Base-by-base conservation (phyloP, 352 stramenopile species). In the Elongisporangium undulatum region DNA sequence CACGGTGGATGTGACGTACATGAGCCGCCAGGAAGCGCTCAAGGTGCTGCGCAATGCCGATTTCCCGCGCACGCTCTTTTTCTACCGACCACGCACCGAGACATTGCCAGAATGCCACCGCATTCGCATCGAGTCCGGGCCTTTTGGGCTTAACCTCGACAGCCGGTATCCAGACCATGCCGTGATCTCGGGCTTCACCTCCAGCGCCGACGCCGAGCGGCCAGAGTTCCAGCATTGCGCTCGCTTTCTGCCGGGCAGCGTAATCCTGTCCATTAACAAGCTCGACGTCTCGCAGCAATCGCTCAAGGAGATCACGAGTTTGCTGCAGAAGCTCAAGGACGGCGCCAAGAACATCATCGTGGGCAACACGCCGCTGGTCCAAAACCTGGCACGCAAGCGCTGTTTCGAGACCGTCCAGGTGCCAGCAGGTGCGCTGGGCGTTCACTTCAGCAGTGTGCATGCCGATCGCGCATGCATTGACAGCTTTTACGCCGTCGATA, bases 251-350 rank as follows among this genome's bases (percentile, higher is more conserved):
- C 73, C 75, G 6, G 72, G 68, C 7, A 85, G 75, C 55, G 76
- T 62, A 55, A 82, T 95, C 55, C 59, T 88, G 48, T 62, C 66
- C 13, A 81, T 97, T 48, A 92, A 94, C 50, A 71, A 75, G 4
- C 59, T 89, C 34, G 66, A 82, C 3, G 79, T 87, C 4, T 86
- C 82, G 3, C 56, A 72, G 7, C 63, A 79, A 41, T 62, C 72
- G 20, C 66, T 87, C n/a, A 59, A 53, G 6, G 64, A 69, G 0
- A 69, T 87, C 4, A 82, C 79, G 0, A 50, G 53, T 17, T 26
- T 89, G 22, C 61, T 89, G 2, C 48, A 58, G 6, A 87, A 89
- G 59, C 60, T 89, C 4, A 71, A 72, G 26, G 24, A 74, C 12
- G 38, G 55, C 2, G 21, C 56, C 1, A 87, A 82, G 23, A 61